phyloP scores from a whole-genome alignment of 2,329 filamentous ascomycete species.

The Tothia fuscella region DNA sequence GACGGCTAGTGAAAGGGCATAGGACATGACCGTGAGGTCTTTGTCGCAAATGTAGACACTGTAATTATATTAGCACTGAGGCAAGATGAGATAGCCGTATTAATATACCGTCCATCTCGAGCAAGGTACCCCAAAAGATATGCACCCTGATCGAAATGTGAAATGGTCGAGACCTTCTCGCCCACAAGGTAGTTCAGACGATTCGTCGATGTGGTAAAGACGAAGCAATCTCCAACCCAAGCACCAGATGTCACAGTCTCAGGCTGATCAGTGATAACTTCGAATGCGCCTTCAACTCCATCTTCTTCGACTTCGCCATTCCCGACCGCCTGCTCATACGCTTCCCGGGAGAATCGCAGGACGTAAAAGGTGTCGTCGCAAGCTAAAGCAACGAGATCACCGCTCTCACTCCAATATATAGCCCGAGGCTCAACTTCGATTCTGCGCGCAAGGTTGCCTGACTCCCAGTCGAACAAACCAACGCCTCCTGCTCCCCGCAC shows the following conservation, averaged over 20 bases:
- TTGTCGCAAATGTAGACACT: constrained; percentile 92
- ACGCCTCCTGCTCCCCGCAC: constrained; percentile 92
- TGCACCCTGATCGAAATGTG: constrained; percentile 90
- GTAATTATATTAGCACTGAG: no score
- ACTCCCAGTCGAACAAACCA: constrained; percentile 93
- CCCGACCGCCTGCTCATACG: constrained; percentile 73
- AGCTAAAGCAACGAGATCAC: constrained; percentile 81
- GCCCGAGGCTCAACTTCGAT: constrained; percentile 67
- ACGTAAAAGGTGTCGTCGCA: constrained; percentile 96
- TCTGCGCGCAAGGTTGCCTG: constrained; percentile 73
- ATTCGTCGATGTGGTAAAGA: constrained; percentile 96
- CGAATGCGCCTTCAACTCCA: constrained; percentile 90
- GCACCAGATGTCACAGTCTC: constrained; percentile 44
- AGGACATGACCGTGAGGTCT: constrained; percentile 84
- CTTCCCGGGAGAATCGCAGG: constrained; percentile 78
- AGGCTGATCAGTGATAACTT: constrained; percentile 95
- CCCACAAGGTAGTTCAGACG: constrained; percentile 95
- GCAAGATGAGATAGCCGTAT: no score
- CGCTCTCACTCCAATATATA: constrained; percentile 95
- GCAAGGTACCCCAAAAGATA: constrained; percentile 94
- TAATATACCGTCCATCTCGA: no score
- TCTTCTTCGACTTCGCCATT: constrained; percentile 75
- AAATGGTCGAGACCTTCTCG: constrained; percentile 94
- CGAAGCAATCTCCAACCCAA: constrained; percentile 98
- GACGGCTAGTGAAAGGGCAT: constrained; percentile 79